These are phyloP conservation scores for Tilletia caries DNA, from an alignment of 1,284 basidiomycete species.

Conservation along the genomic window DNA sequence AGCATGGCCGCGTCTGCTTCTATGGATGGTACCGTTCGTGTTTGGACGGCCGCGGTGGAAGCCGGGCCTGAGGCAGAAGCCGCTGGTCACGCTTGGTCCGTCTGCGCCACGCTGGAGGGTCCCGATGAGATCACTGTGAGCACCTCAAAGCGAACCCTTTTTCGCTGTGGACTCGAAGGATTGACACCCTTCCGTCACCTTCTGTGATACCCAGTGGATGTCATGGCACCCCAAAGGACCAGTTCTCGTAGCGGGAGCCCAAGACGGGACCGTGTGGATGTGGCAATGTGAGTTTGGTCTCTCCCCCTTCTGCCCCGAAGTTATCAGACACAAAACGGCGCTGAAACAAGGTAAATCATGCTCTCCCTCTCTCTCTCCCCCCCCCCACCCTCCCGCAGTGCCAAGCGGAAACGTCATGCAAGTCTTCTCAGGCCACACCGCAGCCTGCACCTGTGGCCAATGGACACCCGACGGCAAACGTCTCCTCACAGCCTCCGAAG, in stretches of 20 bases:
- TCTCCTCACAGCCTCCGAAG: slow-evolving; percentile 80
- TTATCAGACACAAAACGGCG: too few species aligned
- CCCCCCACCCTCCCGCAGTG: slow-evolving; percentile 62
- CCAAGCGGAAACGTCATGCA: slow-evolving; percentile 91
- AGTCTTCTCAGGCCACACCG: slow-evolving; percentile 86
- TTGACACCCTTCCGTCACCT: too few species aligned
- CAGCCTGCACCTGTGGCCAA: slow-evolving; percentile 77
- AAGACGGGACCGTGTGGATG: slow-evolving; percentile 94
- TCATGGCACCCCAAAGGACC: slow-evolving; percentile 93
- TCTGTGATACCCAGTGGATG: slow-evolving; percentile 66
- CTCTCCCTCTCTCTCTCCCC: slow-evolving; percentile 15
- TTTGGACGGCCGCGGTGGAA: slow-evolving; percentile 67
- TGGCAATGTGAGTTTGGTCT: slow-evolving; percentile 75
- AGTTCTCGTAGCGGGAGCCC: slow-evolving; percentile 83
- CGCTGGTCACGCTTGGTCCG: slow-evolving; percentile 79
- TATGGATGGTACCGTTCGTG: slow-evolving; percentile 89
- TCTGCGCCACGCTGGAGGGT: slow-evolving; percentile 83
- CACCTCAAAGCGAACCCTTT: too few species aligned
- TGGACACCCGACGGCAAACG: slow-evolving; percentile 79
- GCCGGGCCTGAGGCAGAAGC: slow-evolving; percentile 40
- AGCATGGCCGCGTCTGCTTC: slow-evolving; percentile 90
- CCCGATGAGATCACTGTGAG: slow-evolving; percentile 87
- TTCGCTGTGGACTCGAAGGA: too few species aligned
- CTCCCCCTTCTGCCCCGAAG: too few species aligned
- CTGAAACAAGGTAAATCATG: not conserved